These are phyloP conservation scores for Claviceps sorghi DNA, from an alignment of 2,329 filamentous ascomycete species.

Conservation along the genomic window DNA sequence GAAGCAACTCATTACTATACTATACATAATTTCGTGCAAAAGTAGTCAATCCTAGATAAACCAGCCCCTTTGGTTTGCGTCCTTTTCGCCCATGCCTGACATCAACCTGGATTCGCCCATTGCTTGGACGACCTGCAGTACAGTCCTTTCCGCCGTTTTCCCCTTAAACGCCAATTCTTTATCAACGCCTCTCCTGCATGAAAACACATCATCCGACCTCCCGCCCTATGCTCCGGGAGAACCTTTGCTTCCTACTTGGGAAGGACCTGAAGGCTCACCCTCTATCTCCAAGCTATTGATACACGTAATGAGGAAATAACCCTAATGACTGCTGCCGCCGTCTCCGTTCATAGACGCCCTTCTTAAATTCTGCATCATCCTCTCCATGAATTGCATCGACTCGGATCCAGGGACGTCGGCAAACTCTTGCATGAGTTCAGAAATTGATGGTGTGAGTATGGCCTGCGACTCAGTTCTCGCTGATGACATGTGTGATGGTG, in stretches of 20 bases:
- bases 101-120: not conserved
- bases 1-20: not conserved
- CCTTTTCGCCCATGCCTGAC: not conserved
- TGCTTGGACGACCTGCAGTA: not conserved
- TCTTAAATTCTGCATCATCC: conserved; percentile 36
- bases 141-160: not conserved
- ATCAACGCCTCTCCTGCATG: not conserved
- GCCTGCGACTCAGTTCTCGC: not conserved
- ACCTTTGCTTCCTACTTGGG: not conserved
- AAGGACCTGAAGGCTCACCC: not conserved
- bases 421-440: conserved; percentile 17
- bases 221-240: not conserved
- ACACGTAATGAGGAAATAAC: not conserved
- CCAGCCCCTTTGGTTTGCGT: not conserved
- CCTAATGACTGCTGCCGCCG: not conserved
- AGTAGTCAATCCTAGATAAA: not conserved
- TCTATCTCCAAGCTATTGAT: not conserved
- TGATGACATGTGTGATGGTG: not conserved
- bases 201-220: not conserved
- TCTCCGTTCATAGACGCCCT: conserved; percentile 18
- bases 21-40: not conserved
- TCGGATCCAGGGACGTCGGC: conserved; percentile 28
- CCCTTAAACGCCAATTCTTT: not conserved
- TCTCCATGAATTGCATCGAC: conserved; percentile 35
- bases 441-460: not conserved